Evolutionary conservation across 352 stramenopile genomes (phyloP), one percentile per base, ranked within the genome.

Genomic region (Pythium vanterpoolii): DNA sequence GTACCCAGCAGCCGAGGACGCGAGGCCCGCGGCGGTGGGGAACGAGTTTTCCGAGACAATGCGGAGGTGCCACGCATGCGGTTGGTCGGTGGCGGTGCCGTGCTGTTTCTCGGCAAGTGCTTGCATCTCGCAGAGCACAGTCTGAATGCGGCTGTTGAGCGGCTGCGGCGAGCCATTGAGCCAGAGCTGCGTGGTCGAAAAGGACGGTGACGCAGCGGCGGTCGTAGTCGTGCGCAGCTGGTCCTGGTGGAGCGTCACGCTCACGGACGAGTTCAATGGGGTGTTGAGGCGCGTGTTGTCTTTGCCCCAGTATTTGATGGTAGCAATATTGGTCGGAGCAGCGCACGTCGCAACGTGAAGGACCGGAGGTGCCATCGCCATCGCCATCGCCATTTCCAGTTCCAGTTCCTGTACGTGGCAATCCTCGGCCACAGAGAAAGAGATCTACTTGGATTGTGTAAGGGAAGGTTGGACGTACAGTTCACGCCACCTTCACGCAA

Each of bases 281-380:
- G 97, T 98, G 74, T 99, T 99, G 46, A 97, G 87, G 28, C 72
- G 64, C 33, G 80, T 76, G 66, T 91, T 69, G 28, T 82, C 74
- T 73, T 99, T 99, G 36, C 97, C 97, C 97, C 97, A 99, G 78
- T 99, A 99, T 76, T 98, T 98, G 72, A 99, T 96, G 28, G 96
- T 89, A 24, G 97, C 97, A 62, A 99, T 99, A 74, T 99, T 99
- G 19, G 96, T 98, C 8, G 95, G 95, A 54, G 94, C 94, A 1
- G 82, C 85, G 57, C 96, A 96, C 39, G 96, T 98, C 33, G 69
- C 79, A n/a, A 89, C 64, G 49, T 72, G 66, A 66, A 91, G 38
- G 66, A 91, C 47, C 1, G 49, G 48, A 4, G 40, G 40, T 39
- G 61, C 53, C 53, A 66, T 59, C 4, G 18, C 45, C 16, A 27